Base-by-base conservation (phyloP, 2,329 filamentous ascomycete genomes). In the Neofusicoccum parvum region DNA sequence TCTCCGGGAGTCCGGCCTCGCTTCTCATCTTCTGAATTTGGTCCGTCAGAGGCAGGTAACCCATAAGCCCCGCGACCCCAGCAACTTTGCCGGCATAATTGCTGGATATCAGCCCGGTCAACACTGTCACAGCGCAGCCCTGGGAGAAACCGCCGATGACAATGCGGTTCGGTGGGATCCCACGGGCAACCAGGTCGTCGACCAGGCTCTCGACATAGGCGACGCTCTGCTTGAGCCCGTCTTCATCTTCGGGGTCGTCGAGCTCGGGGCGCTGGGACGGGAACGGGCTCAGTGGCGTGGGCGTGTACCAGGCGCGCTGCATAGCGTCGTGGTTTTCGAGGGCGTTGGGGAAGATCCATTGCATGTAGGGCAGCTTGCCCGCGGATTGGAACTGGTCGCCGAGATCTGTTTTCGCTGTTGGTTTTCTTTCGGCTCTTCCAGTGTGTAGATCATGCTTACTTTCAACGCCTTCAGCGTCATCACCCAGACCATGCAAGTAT, bases 331-430 rank as follows among this genome's bases (percentile, higher is more conserved):
- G 78, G 69, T 83, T 80, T 45, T 81, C 76, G 48, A 77, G 74
- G 2, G 83, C 82, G 64, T 82, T 84, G 14, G 84, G 83, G 34
- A 85, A 77, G 46, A 84, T 73, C 82, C 82, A 85, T 54, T 77
- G 75, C 68, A 84, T 72, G 69, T 83, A 77, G 0, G 81, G 77
- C 5, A 85, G 75, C 71, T 84, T 85, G 66, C 74, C 72, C 50
- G 80, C 80, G 45, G 78, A 70, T 66, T 83, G 81, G 69, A 85
- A 84, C 68, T 83, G 81, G 34, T 79, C 75, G 15, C 80, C 79
- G 9, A 83, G 74, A 58, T 78, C 79, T 80, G 59, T 32, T 32
- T 32, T 32, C 27, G 27, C 5, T 32, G 6, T 32, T 32, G 27
- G 27, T 32, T 32, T 32, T 32, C 27, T 32, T 5, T 46, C 27